Base-by-base conservation (phyloP, 31 red algal genomes). In the Bonnemaisonia californica region DNA sequence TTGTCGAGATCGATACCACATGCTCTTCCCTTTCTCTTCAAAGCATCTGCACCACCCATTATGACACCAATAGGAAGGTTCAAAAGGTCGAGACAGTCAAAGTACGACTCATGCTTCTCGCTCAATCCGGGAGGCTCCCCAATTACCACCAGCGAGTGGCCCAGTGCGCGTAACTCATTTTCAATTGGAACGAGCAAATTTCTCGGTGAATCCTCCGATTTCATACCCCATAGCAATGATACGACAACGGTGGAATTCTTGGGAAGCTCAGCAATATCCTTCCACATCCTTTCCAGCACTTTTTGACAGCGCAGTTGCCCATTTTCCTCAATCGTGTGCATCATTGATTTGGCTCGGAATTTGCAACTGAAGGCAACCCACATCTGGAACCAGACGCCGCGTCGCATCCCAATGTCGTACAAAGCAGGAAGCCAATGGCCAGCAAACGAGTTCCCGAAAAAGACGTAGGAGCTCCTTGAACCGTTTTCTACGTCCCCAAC, bases 381-480 rank as follows among this genome's bases (percentile, higher is more conserved):
- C 21, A 71, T 39, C 37, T 71, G 21, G 66, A 36, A 71, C 30
- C 21, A 12, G 4, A 11, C 34, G 4, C 34, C n/a, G 4, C 66
- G 4, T 38, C 5, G 32, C 24, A 36, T 37, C 4, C 66, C 66
- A 40, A 71, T 8, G 34, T 3, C 7, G 7, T 22, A 23, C n/a
- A 71, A 71, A 5, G 66, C 66, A 18, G 31, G 37, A 21, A 22
- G 4, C 27, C 16, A 38, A 16, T 38, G 30, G 4, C n/a, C 7
- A 71, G 37, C 34, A 39, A 38, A 71, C 35, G 66, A 71, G 32
- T 71, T 38, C 35, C 66, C 66, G 27, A 71, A 4, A 29, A 71
- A 29, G 16, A 71, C 8, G 21, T 38, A 18, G 39, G 32, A 7
- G 21, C 29, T 38, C 4, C 8, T 33, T 5, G 32, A 4, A 3